A percentile compares a stretch with the other conserved stretches of the same genome.
Conservation (phyloP, 1,284 basidiomycete genomes). For the Apiotrichum gamsii region DNA sequence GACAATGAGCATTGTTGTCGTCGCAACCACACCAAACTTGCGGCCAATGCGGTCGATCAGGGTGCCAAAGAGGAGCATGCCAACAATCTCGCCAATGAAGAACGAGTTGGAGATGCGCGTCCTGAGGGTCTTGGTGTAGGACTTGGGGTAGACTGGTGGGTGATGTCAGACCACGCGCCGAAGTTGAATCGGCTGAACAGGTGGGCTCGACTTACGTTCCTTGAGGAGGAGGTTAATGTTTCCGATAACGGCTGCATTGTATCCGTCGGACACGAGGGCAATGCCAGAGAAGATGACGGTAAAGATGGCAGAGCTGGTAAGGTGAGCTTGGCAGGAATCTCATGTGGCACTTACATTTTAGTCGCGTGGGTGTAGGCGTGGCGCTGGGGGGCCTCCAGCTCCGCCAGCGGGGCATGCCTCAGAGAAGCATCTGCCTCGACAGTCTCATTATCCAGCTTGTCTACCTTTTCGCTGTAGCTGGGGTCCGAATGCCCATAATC, state of each 20-base stretch:
- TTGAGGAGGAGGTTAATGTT: constrained; percentile 10
- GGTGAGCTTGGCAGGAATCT: constrained; percentile 2
- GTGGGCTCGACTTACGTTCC: not conserved
- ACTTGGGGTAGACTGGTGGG: constrained; percentile 19
- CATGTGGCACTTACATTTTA: constrained; percentile 9
- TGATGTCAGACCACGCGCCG: not conserved
- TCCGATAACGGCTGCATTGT: constrained; percentile 26
- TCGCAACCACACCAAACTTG: constrained; percentile 28
- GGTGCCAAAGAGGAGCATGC: constrained; percentile 21
- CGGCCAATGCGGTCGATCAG: constrained; percentile 30
- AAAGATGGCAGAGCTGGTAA: constrained; percentile 5
- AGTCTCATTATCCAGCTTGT: too few relatives aligned
- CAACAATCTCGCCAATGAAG: constrained; percentile 25
- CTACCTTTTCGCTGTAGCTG: too few relatives aligned
- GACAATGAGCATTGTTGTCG: constrained; percentile 26
- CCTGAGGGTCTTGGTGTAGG: constrained; percentile 20
- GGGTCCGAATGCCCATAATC: too few relatives aligned
- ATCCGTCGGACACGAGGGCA: constrained; percentile 29
- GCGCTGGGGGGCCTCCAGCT: constrained; percentile 8
- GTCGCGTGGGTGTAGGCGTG: constrained; percentile 11
- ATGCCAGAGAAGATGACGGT: constrained; percentile 24
- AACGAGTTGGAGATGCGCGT: constrained; percentile 29
- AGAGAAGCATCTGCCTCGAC: too few relatives aligned
- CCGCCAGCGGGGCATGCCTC: constrained; percentile 4
- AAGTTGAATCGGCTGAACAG: too few relatives aligned